These are phyloP conservation scores for Globisporangium nagaii DNA, from an alignment of 352 stramenopile species.

Conservation along the genomic window DNA sequence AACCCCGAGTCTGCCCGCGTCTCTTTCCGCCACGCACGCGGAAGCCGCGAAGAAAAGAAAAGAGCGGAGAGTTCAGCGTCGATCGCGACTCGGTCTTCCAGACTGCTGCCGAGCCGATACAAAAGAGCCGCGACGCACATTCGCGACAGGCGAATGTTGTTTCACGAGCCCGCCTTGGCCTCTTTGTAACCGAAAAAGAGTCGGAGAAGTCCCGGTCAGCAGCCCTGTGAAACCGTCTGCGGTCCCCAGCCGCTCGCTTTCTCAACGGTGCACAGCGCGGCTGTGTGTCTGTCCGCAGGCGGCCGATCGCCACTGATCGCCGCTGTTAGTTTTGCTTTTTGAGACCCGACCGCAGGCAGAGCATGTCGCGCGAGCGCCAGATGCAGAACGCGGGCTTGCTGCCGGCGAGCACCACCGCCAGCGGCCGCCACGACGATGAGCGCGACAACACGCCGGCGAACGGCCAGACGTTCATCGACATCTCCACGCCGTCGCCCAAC, in stretches of 20 bases:
- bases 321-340: too few relatives aligned
- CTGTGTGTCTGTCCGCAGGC: background rate
- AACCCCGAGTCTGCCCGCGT: background rate
- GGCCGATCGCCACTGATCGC: too few relatives aligned
- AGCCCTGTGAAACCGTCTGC: background rate
- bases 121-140: too few relatives aligned
- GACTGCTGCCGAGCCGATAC: too few relatives aligned
- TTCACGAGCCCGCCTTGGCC: background rate
- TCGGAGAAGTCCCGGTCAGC: background rate
- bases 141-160: background rate
- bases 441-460: constrained; percentile 49
- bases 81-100: too few relatives aligned
- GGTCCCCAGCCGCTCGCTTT: too few relatives aligned
- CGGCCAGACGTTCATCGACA: constrained; percentile 55
- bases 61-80: too few relatives aligned
- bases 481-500: constrained; percentile 54
- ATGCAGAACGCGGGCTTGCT: constrained; percentile 27
- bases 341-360: background rate
- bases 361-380: constrained; percentile 36
- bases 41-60: too few relatives aligned
- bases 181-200: background rate
- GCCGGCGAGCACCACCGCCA: too few relatives aligned
- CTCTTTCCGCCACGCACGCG: too few relatives aligned
- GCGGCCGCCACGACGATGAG: constrained; percentile 14
- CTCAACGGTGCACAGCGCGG: too few relatives aligned